Evolutionary conservation across 768 basidiomycete species (phyloP), one percentile per base, ranked within the genome.

Genomic region (Hygrocybe coccinea): DNA sequence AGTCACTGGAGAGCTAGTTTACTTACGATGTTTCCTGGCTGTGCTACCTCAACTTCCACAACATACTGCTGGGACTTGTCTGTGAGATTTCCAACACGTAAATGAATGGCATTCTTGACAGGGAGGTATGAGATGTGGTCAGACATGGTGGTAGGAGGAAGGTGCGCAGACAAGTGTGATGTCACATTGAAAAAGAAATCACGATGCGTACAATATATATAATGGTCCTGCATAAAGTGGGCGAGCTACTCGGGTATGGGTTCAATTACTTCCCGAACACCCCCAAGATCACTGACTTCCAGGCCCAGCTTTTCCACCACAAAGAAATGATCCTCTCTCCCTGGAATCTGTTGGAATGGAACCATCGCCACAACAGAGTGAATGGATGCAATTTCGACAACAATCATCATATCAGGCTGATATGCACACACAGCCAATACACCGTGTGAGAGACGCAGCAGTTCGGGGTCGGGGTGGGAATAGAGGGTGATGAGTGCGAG

Each of bases 321-420:
- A 45, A 56, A 52, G 24, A 43, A 57, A 29, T 51, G 43, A 19
- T 45, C 43, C 12, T n/a, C 22, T 36, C 22, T 38, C 10, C 41
- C 48, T 29, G 41, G 37, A 15, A 45, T 19, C 22, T 35, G 19
- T 22, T 33, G 50, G 34, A 45, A 38, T 17, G 51, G 50, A 19
- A 45, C 33, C 59, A 64, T 60, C 8, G 49, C 56, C 25, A 64
- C 52, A 15, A 60, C 61, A 0, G 59, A 37, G 11, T 33, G 38
- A 6, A 64, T 62, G 12, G 21, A 46, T 12, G 11, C 15, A 22
- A 22, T 17, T 1, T 34, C 44, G n/a, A 60, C 49, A 33, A 59
- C 52, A 22, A 60, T 54, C 2, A 62, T 51, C 21, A 37, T 14
- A 1, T 19, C 24, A 1, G 57, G 56, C 1, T 43, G 52, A 1